These are phyloP conservation scores for Thoreauomyces humboldtii DNA, from an alignment of 192 early-diverging fungal species.

Conservation along the genomic window DNA sequence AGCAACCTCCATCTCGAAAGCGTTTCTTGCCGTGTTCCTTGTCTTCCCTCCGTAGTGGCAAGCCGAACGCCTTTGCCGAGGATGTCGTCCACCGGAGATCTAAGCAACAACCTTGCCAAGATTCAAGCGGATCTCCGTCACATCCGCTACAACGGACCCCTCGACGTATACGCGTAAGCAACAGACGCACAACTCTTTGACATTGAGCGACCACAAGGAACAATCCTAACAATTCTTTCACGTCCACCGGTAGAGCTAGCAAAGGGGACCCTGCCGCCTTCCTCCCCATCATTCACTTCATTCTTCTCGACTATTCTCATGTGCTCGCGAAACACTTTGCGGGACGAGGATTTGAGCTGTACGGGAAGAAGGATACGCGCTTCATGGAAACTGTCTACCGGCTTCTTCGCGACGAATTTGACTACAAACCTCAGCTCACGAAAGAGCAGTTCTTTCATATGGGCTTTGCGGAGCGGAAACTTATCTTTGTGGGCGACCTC, in stretches of 20 bases:
- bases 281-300: slow-evolving; percentile 57
- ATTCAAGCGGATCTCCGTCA: slow-evolving; percentile 37
- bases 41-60: too few relatives aligned
- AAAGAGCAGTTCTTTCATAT: slow-evolving; percentile 47
- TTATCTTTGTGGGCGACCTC: slow-evolving; percentile 41
- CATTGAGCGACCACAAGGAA: too few relatives aligned
- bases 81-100: slow-evolving; percentile 52
- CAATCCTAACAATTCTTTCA: too few relatives aligned
- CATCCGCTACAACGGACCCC: slow-evolving; percentile 35
- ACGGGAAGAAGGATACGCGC: slow-evolving; percentile 48
- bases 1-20: too few relatives aligned
- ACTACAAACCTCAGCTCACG: slow-evolving; percentile 47
- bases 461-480: slow-evolving; percentile 52
- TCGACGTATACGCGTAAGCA: slow-evolving; percentile 34
- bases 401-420: slow-evolving; percentile 52
- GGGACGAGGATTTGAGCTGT: slow-evolving; percentile 39
- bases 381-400: slow-evolving; percentile 51
- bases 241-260: slow-evolving; percentile 24
- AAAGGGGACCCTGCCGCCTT: slow-evolving; percentile 48
- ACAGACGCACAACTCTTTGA: background rate
- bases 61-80: too few relatives aligned
- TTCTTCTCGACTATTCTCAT: slow-evolving; percentile 49
- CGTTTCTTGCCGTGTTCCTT: too few relatives aligned
- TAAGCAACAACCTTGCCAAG: slow-evolving; percentile 52
- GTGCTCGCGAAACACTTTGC: slow-evolving; percentile 40